Percentiles rank a stretch among this genome's conserved stretches.
These are phyloP conservation scores for Neurospora sublineolata DNA, from an alignment of 495 filamentous ascomycete species.

Conservation along the genomic window DNA sequence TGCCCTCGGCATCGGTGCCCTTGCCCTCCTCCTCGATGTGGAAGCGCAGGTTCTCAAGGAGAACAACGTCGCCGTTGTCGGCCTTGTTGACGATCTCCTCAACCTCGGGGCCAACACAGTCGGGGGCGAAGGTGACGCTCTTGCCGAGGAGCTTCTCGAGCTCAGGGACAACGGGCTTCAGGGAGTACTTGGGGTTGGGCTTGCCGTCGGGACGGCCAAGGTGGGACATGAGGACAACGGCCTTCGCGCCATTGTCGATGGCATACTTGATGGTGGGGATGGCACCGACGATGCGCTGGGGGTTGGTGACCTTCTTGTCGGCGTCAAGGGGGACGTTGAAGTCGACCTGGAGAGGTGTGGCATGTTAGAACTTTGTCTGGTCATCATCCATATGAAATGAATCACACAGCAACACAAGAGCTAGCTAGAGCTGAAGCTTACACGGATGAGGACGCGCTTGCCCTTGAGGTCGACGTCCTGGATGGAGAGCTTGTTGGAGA, in stretches of 20 bases:
- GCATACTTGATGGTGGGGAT: slow-evolving; percentile 98
- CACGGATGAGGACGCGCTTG: slow-evolving; percentile 95
- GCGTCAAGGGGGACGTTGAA: slow-evolving; percentile 97
- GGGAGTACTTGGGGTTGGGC: slow-evolving; percentile 79
- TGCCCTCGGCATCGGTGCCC: slow-evolving; percentile 79
- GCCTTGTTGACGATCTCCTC: slow-evolving; percentile 85
- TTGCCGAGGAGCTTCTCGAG: slow-evolving; percentile 78
- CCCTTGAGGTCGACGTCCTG: slow-evolving; percentile 91
- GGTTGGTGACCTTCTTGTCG: slow-evolving; percentile 90
- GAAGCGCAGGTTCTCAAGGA: slow-evolving; percentile 96
- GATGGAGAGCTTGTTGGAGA: slow-evolving; percentile 95
- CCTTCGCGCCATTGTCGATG: slow-evolving; percentile 84
- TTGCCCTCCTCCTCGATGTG: slow-evolving; percentile 96
- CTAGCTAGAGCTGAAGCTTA: slow-evolving; percentile 32
- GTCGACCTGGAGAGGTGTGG: slow-evolving; percentile 59
- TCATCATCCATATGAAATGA: neutral
- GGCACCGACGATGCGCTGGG: slow-evolving; percentile 94
- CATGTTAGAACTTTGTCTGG: slow-evolving; percentile 1
- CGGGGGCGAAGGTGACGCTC: slow-evolving; percentile 77
- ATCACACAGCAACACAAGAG: neutral
- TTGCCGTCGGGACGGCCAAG: slow-evolving; percentile 91
- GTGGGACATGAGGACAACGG: slow-evolving; percentile 97
- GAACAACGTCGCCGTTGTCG: slow-evolving; percentile 68
- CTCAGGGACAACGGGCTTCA: slow-evolving; percentile 84
- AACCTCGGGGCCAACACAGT: slow-evolving; percentile 80